These are phyloP conservation scores for Scedosporium minutisporum DNA, from an alignment of 2,329 filamentous ascomycete genomes.

Conservation along the genomic window DNA sequence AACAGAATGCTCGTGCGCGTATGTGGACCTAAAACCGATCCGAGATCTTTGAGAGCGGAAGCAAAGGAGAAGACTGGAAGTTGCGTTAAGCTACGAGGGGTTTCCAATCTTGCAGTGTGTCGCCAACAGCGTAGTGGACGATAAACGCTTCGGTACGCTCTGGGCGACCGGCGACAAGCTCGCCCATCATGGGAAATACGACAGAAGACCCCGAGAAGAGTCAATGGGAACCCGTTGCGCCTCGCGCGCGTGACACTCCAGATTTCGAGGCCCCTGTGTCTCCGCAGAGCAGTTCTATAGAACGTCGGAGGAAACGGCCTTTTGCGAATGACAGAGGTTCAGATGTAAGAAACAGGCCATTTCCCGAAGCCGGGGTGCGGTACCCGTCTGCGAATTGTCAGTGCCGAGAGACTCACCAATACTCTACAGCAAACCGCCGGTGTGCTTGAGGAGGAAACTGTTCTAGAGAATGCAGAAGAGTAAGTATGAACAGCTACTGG, in stretches of 20 bases:
- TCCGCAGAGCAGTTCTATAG: not conserved
- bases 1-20: not conserved
- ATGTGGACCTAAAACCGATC: not conserved
- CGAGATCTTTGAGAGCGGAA: not conserved
- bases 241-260: not conserved
- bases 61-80: not conserved
- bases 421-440: not conserved
- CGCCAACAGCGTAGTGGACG: not conserved
- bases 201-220: not conserved
- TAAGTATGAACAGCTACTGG: not conserved
- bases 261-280: not conserved
- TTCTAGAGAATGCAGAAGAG: not conserved
- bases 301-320: not conserved
- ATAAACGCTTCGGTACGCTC: not conserved
- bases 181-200: not conserved
- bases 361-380: too few relatives aligned
- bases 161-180: not conserved
- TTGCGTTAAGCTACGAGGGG: not conserved
- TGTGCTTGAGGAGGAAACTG: not conserved
- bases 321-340: not conserved
- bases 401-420: not conserved
- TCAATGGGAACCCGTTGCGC: not conserved
- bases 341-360: not conserved
- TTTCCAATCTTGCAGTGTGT: not conserved
- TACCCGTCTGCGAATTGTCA: too few relatives aligned